These are phyloP conservation scores for Claviceps sorghi DNA, from an alignment of 2,329 filamentous ascomycete species.

Conservation along the genomic window DNA sequence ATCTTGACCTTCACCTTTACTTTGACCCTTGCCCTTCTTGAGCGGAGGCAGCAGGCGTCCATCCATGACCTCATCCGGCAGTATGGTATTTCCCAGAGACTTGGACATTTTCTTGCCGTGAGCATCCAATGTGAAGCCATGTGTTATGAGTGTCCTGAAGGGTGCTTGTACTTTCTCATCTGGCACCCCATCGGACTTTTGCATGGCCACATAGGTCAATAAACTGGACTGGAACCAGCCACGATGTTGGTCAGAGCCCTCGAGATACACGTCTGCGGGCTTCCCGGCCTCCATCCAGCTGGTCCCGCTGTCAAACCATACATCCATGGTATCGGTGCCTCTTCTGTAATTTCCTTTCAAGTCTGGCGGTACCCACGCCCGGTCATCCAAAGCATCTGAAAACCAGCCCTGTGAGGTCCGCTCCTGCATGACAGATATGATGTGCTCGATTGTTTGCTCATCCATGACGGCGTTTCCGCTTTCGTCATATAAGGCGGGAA, in stretches of 20 bases:
- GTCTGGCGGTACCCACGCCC: conserved; percentile 58
- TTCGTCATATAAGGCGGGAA: conserved; percentile 72
- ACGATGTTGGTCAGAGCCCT: conserved; percentile 90
- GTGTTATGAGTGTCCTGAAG: conserved; percentile 81
- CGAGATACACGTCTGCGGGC: conserved; percentile 75
- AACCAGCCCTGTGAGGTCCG: conserved; percentile 91
- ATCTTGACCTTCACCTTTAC: conserved; percentile 4
- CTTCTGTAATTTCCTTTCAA: conserved; percentile 51
- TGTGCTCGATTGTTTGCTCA: conserved; percentile 65
- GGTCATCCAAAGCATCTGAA: conserved; percentile 63
- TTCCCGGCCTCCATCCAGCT: conserved; percentile 57
- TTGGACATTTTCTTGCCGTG: conserved; percentile 98
- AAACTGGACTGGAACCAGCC: conserved; percentile 98
- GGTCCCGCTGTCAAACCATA: conserved; percentile 97
- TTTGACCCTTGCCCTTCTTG: conserved; percentile 50
- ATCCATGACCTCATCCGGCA: conserved; percentile 70
- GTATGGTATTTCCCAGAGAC: conserved; percentile 77
- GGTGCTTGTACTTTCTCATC: conserved; percentile 36
- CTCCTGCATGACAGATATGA: conserved; percentile 62
- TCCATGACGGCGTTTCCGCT: conserved; percentile 65
- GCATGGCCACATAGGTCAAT: conserved; percentile 64
- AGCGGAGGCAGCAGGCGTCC: conserved; percentile 61
- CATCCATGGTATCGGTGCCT: conserved; percentile 93
- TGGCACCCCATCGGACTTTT: conserved; percentile 22
- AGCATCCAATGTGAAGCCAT: conserved; percentile 84